Evolutionary conservation across 495 filamentous ascomycete species (phyloP).

Genomic region (Niebla homalea): DNA sequence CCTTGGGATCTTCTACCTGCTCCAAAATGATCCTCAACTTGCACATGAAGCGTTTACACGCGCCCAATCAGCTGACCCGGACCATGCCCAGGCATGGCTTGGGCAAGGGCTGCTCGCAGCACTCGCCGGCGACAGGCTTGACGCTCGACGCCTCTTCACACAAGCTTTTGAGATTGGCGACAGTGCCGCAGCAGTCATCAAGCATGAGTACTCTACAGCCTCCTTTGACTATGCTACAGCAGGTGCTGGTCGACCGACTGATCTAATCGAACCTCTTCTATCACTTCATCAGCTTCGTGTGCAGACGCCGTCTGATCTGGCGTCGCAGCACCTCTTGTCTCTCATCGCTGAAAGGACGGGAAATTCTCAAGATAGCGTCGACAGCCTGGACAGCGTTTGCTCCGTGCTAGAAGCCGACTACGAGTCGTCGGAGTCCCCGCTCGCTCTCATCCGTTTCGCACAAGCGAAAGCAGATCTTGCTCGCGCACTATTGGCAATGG

Average conservation of each 20-base stretch:
- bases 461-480: slow-evolving; percentile 81
- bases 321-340: slow-evolving; percentile 63
- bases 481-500: slow-evolving; percentile 56
- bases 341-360: slow-evolving; percentile 69
- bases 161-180: slow-evolving; percentile 89
- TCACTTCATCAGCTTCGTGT: slow-evolving; percentile 67
- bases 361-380: slow-evolving; percentile 49
- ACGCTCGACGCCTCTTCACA: slow-evolving; percentile 77
- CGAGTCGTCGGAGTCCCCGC: slow-evolving; percentile 62
- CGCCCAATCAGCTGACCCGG: slow-evolving; percentile 86
- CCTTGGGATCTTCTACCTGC: slow-evolving; percentile 68
- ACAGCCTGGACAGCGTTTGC: slow-evolving; percentile 52
- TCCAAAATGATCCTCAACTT: slow-evolving; percentile 68
- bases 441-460: slow-evolving; percentile 60
- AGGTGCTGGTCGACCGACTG: slow-evolving; percentile 44
- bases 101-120: slow-evolving; percentile 81
- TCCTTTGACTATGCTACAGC: slow-evolving; percentile 64
- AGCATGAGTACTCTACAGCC: slow-evolving; percentile 62
- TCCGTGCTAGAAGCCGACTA: slow-evolving; percentile 61
- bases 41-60: slow-evolving; percentile 81
- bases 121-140: slow-evolving; percentile 52
- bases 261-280: slow-evolving; percentile 67
- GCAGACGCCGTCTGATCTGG: slow-evolving; percentile 52
- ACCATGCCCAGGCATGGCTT: slow-evolving; percentile 84
- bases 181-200: slow-evolving; percentile 53